phyloP scores from a whole-genome alignment of 2,329 filamentous ascomycete species.

The Ceratocystis diversiconidia region DNA sequence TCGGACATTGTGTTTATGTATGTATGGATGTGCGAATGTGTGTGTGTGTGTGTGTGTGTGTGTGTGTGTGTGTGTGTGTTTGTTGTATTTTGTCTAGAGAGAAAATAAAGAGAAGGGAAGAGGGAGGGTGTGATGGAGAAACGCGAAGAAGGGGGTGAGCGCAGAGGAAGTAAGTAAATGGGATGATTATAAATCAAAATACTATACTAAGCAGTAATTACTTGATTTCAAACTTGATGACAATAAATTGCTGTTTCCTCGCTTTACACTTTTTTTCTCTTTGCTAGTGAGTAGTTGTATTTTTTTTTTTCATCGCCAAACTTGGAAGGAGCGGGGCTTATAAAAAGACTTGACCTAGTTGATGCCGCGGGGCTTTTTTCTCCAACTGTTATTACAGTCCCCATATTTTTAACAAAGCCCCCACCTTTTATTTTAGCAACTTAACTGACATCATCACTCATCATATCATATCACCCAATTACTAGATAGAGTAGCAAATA shows the following conservation, averaged over 20 bases:
- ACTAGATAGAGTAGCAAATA: not conserved
- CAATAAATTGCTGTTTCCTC: not conserved
- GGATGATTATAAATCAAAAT: constrained; percentile 8
- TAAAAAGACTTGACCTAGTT: not conserved
- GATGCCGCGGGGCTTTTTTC: not conserved
- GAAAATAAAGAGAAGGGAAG: not conserved
- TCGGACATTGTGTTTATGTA: constrained; percentile 9
- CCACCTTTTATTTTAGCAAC: constrained; percentile 2
- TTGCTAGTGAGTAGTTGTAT: not conserved
- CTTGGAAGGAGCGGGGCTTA: constrained; percentile 11
- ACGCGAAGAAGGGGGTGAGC: too few relatives aligned
- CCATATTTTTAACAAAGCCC: not conserved
- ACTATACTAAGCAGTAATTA: not conserved
- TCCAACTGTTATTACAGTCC: not conserved
- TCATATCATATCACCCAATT: too few relatives aligned
- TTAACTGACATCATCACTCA: not conserved
- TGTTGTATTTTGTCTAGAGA: not conserved
- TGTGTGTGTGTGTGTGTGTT: not conserved
- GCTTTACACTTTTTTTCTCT: not conserved
- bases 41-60: not conserved
- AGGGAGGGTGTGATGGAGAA: not conserved
- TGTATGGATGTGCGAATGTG: not conserved
- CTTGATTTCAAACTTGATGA: constrained; percentile 1
- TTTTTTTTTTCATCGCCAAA: constrained; percentile 12
- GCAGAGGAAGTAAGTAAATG: not conserved